These are phyloP conservation scores for Lachnellula cervina DNA, from an alignment of 2,329 filamentous ascomycete species.

Conservation along the genomic window DNA sequence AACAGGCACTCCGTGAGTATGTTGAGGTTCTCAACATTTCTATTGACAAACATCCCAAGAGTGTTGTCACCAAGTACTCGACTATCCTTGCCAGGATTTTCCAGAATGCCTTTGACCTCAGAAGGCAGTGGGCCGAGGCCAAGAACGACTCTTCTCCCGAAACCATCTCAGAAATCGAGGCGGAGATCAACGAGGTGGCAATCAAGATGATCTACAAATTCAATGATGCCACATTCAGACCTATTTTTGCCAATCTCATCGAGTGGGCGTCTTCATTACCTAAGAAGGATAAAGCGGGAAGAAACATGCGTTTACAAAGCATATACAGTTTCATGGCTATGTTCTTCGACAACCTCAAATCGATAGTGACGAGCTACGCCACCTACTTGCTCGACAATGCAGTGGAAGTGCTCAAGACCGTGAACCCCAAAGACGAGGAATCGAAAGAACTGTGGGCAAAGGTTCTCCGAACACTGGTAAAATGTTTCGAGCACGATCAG, in stretches of 20 bases:
- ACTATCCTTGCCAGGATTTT: constrained; percentile 62
- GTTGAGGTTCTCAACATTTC: constrained; percentile 65
- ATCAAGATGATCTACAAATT: constrained; percentile 95
- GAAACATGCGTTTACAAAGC: constrained; percentile 61
- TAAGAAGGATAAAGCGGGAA: constrained; percentile 56
- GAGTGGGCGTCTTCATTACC: constrained; percentile 69
- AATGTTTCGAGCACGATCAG: constrained; percentile 82
- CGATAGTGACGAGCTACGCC: constrained; percentile 89
- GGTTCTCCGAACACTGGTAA: constrained; percentile 66
- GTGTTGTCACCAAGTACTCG: constrained; percentile 70
- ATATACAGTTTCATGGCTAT: constrained; percentile 75
- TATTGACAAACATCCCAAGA: constrained; percentile 74
- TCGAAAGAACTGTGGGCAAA: constrained; percentile 62
- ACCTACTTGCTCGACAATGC: constrained; percentile 77
- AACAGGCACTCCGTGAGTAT: constrained; percentile 61
- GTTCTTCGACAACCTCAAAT: constrained; percentile 85
- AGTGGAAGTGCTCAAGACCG: constrained; percentile 53
- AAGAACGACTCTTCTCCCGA: constrained; percentile 37
- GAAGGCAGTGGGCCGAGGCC: constrained; percentile 50
- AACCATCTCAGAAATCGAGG: constrained; percentile 57
- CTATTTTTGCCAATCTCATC: constrained; percentile 80
- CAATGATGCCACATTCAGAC: constrained; percentile 89
- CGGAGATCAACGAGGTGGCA: constrained; percentile 60
- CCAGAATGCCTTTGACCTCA: constrained; percentile 58
- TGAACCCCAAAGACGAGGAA: constrained; percentile 40